phyloP scores from a whole-genome alignment of 2,329 filamentous ascomycete genomes.

The Simplicillium sp. region DNA sequence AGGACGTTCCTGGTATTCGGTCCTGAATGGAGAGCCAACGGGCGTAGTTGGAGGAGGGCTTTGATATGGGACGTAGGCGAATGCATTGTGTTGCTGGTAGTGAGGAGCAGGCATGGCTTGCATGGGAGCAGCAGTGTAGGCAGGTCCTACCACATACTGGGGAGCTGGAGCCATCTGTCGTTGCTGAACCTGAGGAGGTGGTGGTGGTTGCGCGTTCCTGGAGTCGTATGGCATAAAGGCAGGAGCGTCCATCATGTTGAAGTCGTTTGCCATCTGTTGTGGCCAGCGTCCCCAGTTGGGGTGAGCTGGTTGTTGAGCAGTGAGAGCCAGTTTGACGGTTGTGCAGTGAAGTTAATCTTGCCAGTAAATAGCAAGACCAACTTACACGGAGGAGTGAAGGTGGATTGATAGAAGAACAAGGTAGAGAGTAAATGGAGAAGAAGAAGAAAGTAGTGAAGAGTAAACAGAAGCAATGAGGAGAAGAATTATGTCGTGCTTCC shows the following conservation, averaged over 20 bases:
- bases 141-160: slow-evolving; percentile 34
- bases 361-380: slow-evolving; percentile 3
- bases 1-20: slow-evolving; percentile 21
- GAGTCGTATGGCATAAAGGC: slow-evolving; percentile 40
- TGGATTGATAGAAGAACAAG: neutral
- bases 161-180: slow-evolving; percentile 26
- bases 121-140: slow-evolving; percentile 34
- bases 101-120: slow-evolving; percentile 30
- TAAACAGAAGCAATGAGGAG: neutral
- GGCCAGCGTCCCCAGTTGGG: slow-evolving; percentile 47
- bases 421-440: too few relatives aligned
- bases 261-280: slow-evolving; percentile 37
- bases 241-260: slow-evolving; percentile 36
- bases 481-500: neutral
- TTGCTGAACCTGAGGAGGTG: slow-evolving; percentile 29
- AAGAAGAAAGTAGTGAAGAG: neutral
- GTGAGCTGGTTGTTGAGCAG: slow-evolving; percentile 31
- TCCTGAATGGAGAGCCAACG: slow-evolving; percentile 22
- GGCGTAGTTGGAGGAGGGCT: slow-evolving; percentile 23
- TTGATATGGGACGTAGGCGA: slow-evolving; percentile 33
- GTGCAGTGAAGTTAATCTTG: neutral
- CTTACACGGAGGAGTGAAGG: too few relatives aligned
- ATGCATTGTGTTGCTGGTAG: slow-evolving; percentile 31
- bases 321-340: slow-evolving; percentile 32
- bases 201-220: slow-evolving; percentile 19